phyloP scores from a whole-genome alignment of 1,284 basidiomycete genomes.

The Leccinum fallax region DNA sequence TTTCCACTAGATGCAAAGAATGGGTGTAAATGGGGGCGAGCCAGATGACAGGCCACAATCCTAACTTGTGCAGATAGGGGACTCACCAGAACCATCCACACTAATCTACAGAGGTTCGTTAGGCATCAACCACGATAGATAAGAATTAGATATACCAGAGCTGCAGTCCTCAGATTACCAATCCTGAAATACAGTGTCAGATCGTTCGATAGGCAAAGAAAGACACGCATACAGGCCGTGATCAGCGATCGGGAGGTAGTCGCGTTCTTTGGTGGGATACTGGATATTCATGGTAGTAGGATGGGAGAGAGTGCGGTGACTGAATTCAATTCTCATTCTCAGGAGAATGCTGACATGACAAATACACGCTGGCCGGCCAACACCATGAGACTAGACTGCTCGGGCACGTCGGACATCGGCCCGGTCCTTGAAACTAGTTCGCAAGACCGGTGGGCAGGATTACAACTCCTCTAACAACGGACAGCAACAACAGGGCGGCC shows the following conservation, averaged over 20 bases:
- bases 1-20: slow-evolving; percentile 60
- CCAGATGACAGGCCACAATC: neutral
- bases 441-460: too few relatives aligned
- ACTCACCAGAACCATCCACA: slow-evolving; percentile 76
- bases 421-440: too few relatives aligned
- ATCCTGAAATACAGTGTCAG: slow-evolving; percentile 50
- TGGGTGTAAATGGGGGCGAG: neutral
- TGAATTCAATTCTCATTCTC: neutral
- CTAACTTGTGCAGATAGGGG: neutral
- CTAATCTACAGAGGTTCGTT: slow-evolving; percentile 50
- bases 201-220: slow-evolving; percentile 20
- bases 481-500: too few relatives aligned
- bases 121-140: slow-evolving; percentile 8
- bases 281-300: slow-evolving; percentile 39
- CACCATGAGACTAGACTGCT: neutral
- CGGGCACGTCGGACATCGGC: neutral
- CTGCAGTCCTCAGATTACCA: slow-evolving; percentile 79
- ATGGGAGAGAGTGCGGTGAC: neutral
- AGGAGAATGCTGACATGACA: slow-evolving; percentile 13
- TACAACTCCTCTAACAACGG: too few relatives aligned
- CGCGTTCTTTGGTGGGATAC: slow-evolving; percentile 40
- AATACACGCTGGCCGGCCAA: slow-evolving; percentile 9
- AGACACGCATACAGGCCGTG: slow-evolving; percentile 61
- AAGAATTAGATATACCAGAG: slow-evolving; percentile 49
- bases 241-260: slow-evolving; percentile 69